These are phyloP conservation scores for Inga leiocalycina DNA, from an alignment of 306 rosid genomes.

Conservation along the genomic window DNA sequence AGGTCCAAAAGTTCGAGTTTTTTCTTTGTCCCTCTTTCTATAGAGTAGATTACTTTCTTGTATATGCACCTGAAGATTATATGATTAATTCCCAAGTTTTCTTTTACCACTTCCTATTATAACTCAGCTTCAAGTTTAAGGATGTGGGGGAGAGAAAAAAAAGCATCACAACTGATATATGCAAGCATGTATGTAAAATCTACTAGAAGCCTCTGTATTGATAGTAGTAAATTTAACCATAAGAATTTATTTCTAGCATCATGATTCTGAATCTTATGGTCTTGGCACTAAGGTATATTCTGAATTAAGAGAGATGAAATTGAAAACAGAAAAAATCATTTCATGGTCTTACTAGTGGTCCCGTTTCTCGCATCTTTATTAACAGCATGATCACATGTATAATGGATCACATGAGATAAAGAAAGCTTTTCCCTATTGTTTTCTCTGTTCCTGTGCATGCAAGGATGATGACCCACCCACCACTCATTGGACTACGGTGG, in stretches of 20 bases:
- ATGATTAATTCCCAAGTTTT: conserved; percentile 4
- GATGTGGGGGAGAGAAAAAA: neutral
- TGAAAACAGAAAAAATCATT: neutral
- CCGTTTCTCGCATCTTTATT: neutral
- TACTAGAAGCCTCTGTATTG: neutral
- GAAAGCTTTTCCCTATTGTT: conserved; percentile 3
- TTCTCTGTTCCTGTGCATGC: conserved; percentile 20
- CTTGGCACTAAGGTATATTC: neutral
- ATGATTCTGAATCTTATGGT: neutral
- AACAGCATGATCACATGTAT: neutral
- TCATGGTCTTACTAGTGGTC: neutral
- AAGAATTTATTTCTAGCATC: neutral
- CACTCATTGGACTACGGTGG: conserved; percentile 22
- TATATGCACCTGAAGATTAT: neutral
- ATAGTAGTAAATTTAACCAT: neutral
- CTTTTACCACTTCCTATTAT: neutral
- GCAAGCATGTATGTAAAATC: too few species aligned
- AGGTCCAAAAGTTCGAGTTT: neutral
- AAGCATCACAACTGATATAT: neutral
- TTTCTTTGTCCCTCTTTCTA: neutral
- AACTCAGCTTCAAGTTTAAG: neutral
- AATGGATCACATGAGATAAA: neutral
- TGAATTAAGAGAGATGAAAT: neutral
- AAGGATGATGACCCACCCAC: conserved; percentile 45
- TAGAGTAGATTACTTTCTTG: neutral